phyloP scores from a whole-genome alignment of 805 yeast genomes.

The Hanseniaspora vineae region DNA sequence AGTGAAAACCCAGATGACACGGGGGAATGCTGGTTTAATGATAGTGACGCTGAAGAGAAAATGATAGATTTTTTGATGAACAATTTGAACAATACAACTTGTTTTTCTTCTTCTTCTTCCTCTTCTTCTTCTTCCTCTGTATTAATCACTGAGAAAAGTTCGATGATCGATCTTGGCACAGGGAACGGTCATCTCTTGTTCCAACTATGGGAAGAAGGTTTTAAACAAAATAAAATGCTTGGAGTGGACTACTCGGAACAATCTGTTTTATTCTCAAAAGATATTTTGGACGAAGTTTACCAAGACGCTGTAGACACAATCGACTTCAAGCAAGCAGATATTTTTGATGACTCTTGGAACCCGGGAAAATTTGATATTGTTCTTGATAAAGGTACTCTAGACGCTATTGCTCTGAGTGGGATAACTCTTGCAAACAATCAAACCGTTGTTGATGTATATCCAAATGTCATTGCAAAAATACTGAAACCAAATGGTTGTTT shows the following conservation, averaged over 20 bases:
- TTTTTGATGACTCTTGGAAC: slow-evolving; percentile 32
- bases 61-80: slow-evolving; percentile 62
- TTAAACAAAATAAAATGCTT: slow-evolving; percentile 34
- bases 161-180: slow-evolving; percentile 77
- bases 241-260: slow-evolving; percentile 84
- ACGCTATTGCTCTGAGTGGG: slow-evolving; percentile 86
- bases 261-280: slow-evolving; percentile 63
- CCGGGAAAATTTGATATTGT: slow-evolving; percentile 52
- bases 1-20: slow-evolving; percentile 64
- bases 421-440: slow-evolving; percentile 31
- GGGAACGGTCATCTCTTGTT: slow-evolving; percentile 91
- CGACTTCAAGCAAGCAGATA: slow-evolving; percentile 55
- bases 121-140: no score
- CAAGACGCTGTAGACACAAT: slow-evolving; percentile 24
- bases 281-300: slow-evolving; percentile 35
- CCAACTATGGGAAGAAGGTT: slow-evolving; percentile 50
- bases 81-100: slow-evolving; percentile 25
- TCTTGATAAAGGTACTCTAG: slow-evolving; percentile 90
- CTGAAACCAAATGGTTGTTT: slow-evolving; percentile 46
- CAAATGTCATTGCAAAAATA: slow-evolving; percentile 41
- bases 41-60: slow-evolving; percentile 80
- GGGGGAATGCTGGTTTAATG: slow-evolving; percentile 96
- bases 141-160: slow-evolving; percentile 17
- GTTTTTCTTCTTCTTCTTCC: no score
- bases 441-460: slow-evolving; percentile 48